These are phyloP conservation scores for Pyricularia grisea DNA, from an alignment of 2,329 filamentous ascomycete species.

Conservation along the genomic window DNA sequence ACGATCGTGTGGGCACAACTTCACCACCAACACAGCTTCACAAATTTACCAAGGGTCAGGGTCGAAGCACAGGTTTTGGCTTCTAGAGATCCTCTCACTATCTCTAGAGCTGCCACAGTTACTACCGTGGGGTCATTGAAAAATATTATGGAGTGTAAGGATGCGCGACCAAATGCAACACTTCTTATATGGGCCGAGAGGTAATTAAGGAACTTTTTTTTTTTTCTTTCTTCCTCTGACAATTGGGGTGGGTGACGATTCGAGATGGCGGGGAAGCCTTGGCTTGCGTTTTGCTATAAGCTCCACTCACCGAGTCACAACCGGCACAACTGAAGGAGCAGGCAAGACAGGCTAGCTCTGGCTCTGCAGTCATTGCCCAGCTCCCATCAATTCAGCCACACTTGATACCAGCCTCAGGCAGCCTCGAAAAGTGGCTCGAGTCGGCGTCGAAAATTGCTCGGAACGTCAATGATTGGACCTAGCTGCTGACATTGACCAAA, in stretches of 20 bases:
- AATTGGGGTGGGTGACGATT: constrained; percentile 7
- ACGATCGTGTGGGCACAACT: constrained; percentile 1
- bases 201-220: constrained; percentile 8
- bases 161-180: constrained; percentile 1
- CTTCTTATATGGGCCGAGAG: not conserved
- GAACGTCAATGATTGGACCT: constrained; percentile 9
- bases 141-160: not conserved
- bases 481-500: constrained; percentile 9
- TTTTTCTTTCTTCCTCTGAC: not conserved
- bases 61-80: constrained; percentile 31
- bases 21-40: not conserved
- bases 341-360: not conserved
- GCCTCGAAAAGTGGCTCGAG: not conserved
- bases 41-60: not conserved
- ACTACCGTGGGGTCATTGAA: constrained; percentile 62
- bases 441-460: constrained; percentile 16
- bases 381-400: not conserved
- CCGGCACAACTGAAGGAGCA: not conserved
- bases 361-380: not conserved
- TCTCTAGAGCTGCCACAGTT: constrained; percentile 65
- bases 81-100: constrained; percentile 70
- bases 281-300: not conserved
- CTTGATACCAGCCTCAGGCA: not conserved
- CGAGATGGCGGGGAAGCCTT: constrained; percentile 5
- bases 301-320: not conserved